A percentile compares a stretch with the other conserved stretches of the same genome.
Conservation (phyloP, 2,329 filamentous ascomycete species). For the Calcarisporium arbuscula region DNA sequence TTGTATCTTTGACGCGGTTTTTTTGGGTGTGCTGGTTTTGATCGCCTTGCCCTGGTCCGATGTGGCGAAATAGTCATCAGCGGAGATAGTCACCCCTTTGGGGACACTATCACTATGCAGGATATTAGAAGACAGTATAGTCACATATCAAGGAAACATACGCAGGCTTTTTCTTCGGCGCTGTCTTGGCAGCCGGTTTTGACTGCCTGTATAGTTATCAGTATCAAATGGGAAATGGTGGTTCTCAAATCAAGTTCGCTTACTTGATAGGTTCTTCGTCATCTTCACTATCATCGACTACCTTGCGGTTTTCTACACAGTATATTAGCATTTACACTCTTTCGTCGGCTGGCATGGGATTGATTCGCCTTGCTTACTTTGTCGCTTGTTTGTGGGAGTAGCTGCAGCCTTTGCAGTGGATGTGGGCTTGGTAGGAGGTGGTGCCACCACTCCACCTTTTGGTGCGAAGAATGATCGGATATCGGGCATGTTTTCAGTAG, state of each 20-base stretch:
- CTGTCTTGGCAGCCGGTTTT: constrained; percentile 45
- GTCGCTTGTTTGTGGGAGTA: constrained; percentile 36
- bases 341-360: too few relatives aligned
- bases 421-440: constrained; percentile 46
- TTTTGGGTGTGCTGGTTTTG: constrained; percentile 33
- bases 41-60: constrained; percentile 32
- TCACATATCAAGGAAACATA: constrained; percentile 23
- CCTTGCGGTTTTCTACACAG: constrained; percentile 50
- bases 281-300: constrained; percentile 76
- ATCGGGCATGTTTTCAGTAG: constrained; percentile 67
- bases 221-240: constrained; percentile 4
- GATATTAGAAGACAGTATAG: constrained; percentile 3
- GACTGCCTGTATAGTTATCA: constrained; percentile 32
- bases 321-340: constrained; percentile 13
- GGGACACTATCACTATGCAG: constrained; percentile 31
- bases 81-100: constrained; percentile 45
- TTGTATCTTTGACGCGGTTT: constrained; percentile 30
- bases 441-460: constrained; percentile 55
- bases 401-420: constrained; percentile 33
- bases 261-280: constrained; percentile 55
- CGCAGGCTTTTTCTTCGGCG: constrained; percentile 49
- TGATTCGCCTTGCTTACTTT: constrained; percentile 29
- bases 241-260: constrained; percentile 16
- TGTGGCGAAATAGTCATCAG: constrained; percentile 52
- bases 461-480: constrained; percentile 88